phyloP scores from a whole-genome alignment of 768 basidiomycete species.

The Mycena sanguinolenta region DNA sequence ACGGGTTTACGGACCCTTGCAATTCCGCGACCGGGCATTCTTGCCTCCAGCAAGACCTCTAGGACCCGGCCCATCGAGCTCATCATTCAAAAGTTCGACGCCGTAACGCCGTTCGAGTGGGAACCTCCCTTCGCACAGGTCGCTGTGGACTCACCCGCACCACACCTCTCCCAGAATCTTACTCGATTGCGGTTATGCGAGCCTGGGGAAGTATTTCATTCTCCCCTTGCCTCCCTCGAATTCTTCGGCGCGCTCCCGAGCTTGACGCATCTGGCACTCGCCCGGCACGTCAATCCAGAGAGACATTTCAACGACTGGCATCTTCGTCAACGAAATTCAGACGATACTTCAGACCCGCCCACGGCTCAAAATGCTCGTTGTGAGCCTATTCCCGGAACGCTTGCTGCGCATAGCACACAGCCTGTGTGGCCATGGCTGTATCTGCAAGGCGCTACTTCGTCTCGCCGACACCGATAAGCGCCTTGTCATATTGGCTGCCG shows the following conservation, averaged over 20 bases:
- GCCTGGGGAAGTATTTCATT: conserved; percentile 34
- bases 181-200: conserved; percentile 39
- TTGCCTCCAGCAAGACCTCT: conserved; percentile 15
- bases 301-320: conserved; percentile 46
- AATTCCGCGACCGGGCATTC: conserved; percentile 29
- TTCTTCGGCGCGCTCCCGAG: conserved; percentile 32
- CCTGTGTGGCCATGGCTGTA: conserved; percentile 16
- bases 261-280: conserved; percentile 40
- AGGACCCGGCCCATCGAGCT: conserved; percentile 23
- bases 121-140: conserved; percentile 19
- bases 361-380: conserved; percentile 49
- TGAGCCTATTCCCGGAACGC: conserved; percentile 47
- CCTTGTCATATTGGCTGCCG: conserved; percentile 17
- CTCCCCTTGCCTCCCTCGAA: conserved; percentile 27
- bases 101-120: conserved; percentile 28
- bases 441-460: conserved; percentile 16
- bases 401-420: conserved; percentile 18
- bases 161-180: conserved; percentile 11
- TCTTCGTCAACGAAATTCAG: conserved; percentile 50
- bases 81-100: conserved; percentile 32
- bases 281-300: conserved; percentile 33
- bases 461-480: conserved; percentile 14
- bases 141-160: conserved; percentile 1
- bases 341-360: conserved; percentile 44
- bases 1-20: conserved; percentile 22